Base-by-base conservation (phyloP, 169 alveolate species). In the Cryptosporidium viatorum region DNA sequence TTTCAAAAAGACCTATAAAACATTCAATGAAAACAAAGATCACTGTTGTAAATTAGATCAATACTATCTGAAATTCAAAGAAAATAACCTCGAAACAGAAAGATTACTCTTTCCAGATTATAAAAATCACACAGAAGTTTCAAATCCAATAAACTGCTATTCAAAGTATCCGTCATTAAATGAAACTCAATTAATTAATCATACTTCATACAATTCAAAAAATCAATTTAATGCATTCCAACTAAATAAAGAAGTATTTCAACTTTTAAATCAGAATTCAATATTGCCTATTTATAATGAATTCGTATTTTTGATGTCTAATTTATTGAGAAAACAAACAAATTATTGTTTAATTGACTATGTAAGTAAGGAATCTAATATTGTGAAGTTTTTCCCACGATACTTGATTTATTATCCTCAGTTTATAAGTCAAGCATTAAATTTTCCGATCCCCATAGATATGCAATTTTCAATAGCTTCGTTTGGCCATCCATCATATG, bases 201-300 rank as follows among this genome's bases (percentile, higher is more conserved):
- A 10, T n/a, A 14, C 50, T 18, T 21, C 12, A 9, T 29, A 8
- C 10, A 26, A 14, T 65, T n/a, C 26, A n/a, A 65, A 65, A 65
- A 35, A n/a, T 65, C 71, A 31, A 65, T 12, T 65, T 65, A 29
- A 65, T 37, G 14, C 23, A 35, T 18, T 33, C 12, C 71, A 55
- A 73, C 31, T 73, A 48, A 9, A 59, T 58, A 73, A 73, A 55
- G 37, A 43, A 12, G 21, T 55, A 9, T 37, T n/a, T n/a, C 70
- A 58, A 50, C 31, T 37, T 31, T 29, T 55, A 23, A 23, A n/a
- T 41, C 69, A 52, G 18, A 29, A 18, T 50, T 29, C 21, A 9
- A 29, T 73, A 59, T 52, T 73, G 10, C 86, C 71, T 37, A 23
- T 73, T 51, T 41, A 73, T n/a, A 73, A 58, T 73, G 71, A 73